A percentile compares a stretch with the other conserved stretches of the same genome.
These are phyloP conservation scores for Tricholoma hemisulphureum DNA, from an alignment of 768 basidiomycete species.

Conservation along the genomic window DNA sequence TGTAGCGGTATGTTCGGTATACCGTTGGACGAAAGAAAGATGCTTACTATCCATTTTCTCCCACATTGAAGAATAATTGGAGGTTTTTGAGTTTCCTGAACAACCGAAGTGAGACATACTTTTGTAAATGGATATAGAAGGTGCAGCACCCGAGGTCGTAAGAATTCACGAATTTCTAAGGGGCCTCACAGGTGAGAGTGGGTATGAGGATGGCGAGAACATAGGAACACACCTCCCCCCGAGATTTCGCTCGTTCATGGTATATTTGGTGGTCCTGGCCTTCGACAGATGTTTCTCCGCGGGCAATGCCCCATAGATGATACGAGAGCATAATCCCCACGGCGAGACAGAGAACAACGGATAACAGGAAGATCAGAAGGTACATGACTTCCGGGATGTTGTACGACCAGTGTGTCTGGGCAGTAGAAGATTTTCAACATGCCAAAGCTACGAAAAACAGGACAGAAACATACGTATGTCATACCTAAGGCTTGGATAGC, in stretches of 20 bases:
- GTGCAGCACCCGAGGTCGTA: conserved; percentile 80
- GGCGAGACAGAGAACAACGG: conserved; percentile 70
- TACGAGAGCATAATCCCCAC: conserved; percentile 71
- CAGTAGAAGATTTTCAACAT: neutral
- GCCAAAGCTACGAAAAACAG: neutral
- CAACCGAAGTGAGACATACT: neutral
- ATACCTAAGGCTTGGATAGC: conserved; percentile 60
- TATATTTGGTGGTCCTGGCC: conserved; percentile 85
- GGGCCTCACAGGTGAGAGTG: neutral
- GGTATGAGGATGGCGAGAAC: neutral
- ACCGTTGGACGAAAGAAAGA: neutral
- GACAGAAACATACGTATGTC: conserved; percentile 37
- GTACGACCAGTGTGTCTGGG: conserved; percentile 51
- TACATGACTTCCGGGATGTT: conserved; percentile 66
- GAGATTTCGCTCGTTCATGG: conserved; percentile 57
- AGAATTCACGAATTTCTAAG: conserved; percentile 79
- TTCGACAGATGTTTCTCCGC: conserved; percentile 89
- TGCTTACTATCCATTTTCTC: conserved; percentile 77
- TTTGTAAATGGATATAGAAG: neutral
- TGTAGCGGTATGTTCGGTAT: conserved; percentile 24
- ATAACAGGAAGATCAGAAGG: conserved; percentile 74
- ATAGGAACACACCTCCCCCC: conserved; percentile 58
- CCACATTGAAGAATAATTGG: conserved; percentile 84
- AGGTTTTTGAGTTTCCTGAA: conserved; percentile 63
- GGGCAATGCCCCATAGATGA: conserved; percentile 68